phyloP scores from a whole-genome alignment of 768 basidiomycete species.

The Porphyrellus cyaneotinctus region DNA sequence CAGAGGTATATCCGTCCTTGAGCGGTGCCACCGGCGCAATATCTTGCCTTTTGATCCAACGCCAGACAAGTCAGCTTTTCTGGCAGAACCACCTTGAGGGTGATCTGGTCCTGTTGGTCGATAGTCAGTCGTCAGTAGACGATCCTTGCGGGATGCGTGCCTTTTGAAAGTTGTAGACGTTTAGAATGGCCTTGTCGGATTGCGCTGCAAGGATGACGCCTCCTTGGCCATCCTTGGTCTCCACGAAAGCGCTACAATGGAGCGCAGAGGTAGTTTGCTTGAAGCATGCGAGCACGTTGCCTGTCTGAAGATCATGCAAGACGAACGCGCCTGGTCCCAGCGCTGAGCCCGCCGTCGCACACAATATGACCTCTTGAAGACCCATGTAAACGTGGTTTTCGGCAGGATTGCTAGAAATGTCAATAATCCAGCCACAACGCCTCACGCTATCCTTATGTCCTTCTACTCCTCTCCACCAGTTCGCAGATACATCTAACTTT shows the following conservation, averaged over 20 bases:
- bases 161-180: conserved; percentile 94
- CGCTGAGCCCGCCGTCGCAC: conserved; percentile 49
- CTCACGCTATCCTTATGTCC: background rate
- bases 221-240: conserved; percentile 68
- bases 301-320: conserved; percentile 79
- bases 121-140: background rate
- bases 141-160: conserved; percentile 36
- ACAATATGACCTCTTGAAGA: conserved; percentile 66
- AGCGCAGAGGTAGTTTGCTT: conserved; percentile 71
- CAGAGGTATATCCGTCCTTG: conserved; percentile 92
- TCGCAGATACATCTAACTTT: background rate
- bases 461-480: background rate
- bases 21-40: conserved; percentile 83
- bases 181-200: conserved; percentile 81
- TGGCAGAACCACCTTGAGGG: conserved; percentile 80
- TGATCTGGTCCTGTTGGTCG: conserved; percentile 74
- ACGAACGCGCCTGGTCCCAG: conserved; percentile 61
- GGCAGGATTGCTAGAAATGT: background rate
- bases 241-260: conserved; percentile 66
- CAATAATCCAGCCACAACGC: conserved; percentile 20
- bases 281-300: conserved; percentile 75
- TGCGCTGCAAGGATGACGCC: conserved; percentile 84
- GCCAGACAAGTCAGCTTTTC: conserved; percentile 84
- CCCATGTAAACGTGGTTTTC: conserved; percentile 38
- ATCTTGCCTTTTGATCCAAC: conserved; percentile 65